Base-by-base conservation (phyloP, 805 yeast species). In the Candida palmyrensis region DNA sequence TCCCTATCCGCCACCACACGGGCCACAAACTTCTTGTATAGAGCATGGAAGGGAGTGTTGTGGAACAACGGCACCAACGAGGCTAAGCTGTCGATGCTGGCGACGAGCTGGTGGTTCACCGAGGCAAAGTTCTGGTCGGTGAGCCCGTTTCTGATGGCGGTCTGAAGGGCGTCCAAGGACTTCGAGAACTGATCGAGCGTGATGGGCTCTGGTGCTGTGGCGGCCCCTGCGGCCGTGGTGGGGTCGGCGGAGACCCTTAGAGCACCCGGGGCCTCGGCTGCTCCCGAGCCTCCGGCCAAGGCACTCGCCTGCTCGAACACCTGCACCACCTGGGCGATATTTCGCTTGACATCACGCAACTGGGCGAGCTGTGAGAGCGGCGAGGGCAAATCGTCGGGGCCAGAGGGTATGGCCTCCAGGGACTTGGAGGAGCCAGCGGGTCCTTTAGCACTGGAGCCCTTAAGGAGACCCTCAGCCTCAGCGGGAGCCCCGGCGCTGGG, bases 61-160 rank as follows among this genome's bases (percentile, higher is more conserved):
- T 68, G 66, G 46, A 82, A 79, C 12, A 79, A 53, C 0, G 79
- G 78, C 29, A 62, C 55, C 32, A 79, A 45, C 4, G 63, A 65
- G 15, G 65, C 57, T 50, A 82, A 58, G 18, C 67, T 63, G 23
- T 73, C 67, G 13, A 76, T 59, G 32, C 71, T 71, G 6, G 54
- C 51, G 11, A 69, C 32, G 3, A 74, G 41, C 5, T 60, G 68
- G 8, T 45, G 40, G 33, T 62, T 53, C 3, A 47, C 41, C 3
- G 28, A 41, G 0, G 53, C 39, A 1, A 52, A 41, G 14, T 64
- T 64, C 3, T 38, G 43, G 7, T 39, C 35, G 3, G 37, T 47
- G n/a, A 75, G 48, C 28, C 69, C 70, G 14, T 63, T 66, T 30
- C 56, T 44, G 11, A 78, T 59, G 0, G 75, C 60, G 5, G 68